Base-by-base conservation (phyloP, 164 flowering plant species). In the Saururus chinensis region DNA sequence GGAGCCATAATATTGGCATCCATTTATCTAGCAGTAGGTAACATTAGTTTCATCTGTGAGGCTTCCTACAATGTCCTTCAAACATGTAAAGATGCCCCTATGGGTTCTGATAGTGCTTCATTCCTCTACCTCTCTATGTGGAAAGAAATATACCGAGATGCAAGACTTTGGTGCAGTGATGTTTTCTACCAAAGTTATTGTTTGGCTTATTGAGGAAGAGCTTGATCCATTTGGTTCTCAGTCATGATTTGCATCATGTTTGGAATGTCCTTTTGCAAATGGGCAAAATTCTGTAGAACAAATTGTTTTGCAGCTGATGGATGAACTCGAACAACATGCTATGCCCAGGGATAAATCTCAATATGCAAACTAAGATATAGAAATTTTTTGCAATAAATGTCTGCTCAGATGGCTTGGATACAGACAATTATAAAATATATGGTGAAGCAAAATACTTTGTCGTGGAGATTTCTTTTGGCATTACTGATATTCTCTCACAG, bases 1-100 rank as follows among this genome's bases (percentile, higher is more conserved):
- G 89, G 84, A 49, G 73, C 82, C 51, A 58, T 77, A 52, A 60
- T 84, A 37, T 67, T 89, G 53, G 88, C 92, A 59, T 82, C 93
- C 54, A 56, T 86, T 10, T 86, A 85, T 76, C 55, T 58, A 37
- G 84, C 83, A 21, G 21, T 72, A 65, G 83, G 70, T 60, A 64
- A 68, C 0, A 57, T 79, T 65, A 79, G 76, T 53, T 79, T 79
- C 71, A 23, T 89, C 66, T 81, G 82, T 67, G 92, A 86, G 71
- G 78, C 71, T 59, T 83, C 98, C 13, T 86, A 73, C 70, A 78
- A 72, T 62, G 71, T 92, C 53, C 70, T 84, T 14, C 73, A 66
- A 62, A 60, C 30, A 60, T 61, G 58, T 64, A 71, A 55, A 58
- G 60, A 22, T 61, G 79, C 77, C 64, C 57, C 65, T 65, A 51